Base-by-base conservation (phyloP, 75 land plant species). In the Selaginella moellendorffii region DNA sequence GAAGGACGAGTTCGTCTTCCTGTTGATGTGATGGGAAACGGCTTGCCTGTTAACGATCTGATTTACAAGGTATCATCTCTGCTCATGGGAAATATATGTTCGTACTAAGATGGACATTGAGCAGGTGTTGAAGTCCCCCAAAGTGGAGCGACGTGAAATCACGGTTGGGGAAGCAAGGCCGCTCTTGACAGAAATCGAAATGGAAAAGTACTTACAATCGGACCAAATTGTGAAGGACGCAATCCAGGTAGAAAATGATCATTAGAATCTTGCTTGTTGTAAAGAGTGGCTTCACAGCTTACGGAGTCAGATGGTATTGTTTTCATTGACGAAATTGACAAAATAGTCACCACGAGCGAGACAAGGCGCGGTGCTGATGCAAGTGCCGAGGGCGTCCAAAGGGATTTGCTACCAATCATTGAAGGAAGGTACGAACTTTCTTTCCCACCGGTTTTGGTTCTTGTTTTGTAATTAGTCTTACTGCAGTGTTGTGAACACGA, bases 291-390 rank as follows among this genome's bases (percentile, higher is more conserved):
- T 52, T 46, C 42, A 54, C 69, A 75, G 69, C 66, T 70, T 24
- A 72, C 77, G 8, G 73, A 75, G 31, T 75, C 73, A 27, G 77
- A 75, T 63, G 69, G 77, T 17, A 75, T 75, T 31, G 77, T 75
- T 1, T 75, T 75, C 29, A 75, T 75, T 63, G 77, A 75, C 53
- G 77, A 75, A 52, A 75, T 75, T 59, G 77, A 75, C 54, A 75
- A 75, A 52, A 70, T 75, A 30, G 77, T 75, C 31, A 70, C 68
- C 17, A 61, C 30, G 27, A 42, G 58, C 53, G 69, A 75, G 0
- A 61, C 63, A 12, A 75, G 73, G 27, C 64, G 69, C 23, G 77
- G 69, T 21, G 74, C 69, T 14, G 73, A 75, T 70, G 73, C 77
- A 65, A 75, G 77, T 31, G 53, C 73, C 0, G 77, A 75, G 52